Evolutionary conservation across 176 grass and related monocot genomes (phyloP).

Genomic region (Areca catechu): DNA sequence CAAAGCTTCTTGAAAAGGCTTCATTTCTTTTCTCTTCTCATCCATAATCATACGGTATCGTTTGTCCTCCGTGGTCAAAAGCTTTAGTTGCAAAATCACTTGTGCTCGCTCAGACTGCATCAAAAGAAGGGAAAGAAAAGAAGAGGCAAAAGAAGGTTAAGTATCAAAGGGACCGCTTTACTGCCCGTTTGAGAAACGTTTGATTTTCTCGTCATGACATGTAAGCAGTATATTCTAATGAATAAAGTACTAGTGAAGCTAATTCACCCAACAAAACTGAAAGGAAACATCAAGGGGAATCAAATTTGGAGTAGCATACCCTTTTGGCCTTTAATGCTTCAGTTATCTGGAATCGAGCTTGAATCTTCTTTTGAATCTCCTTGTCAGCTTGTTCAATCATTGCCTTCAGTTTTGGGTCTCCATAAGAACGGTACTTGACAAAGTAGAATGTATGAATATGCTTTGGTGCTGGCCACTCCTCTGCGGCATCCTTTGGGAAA

Average conservation of each 20-base stretch:
- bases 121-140: background rate
- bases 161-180: too few species aligned
- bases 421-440: constrained; percentile 48
- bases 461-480: constrained; percentile 74
- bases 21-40: constrained; percentile 75
- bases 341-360: constrained; percentile 39
- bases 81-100: constrained; percentile 58
- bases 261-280: too few species aligned
- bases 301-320: constrained; percentile 31
- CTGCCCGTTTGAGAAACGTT: too few species aligned
- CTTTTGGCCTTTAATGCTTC: constrained; percentile 65
- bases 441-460: constrained; percentile 64
- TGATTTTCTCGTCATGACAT: too few species aligned
- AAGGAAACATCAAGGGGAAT: too few species aligned
- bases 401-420: constrained; percentile 73
- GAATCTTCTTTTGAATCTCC: constrained; percentile 71
- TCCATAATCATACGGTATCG: constrained; percentile 52
- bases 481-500: constrained; percentile 51
- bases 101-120: constrained; percentile 51
- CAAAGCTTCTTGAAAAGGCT: constrained; percentile 63
- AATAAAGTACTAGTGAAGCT: too few species aligned
- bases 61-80: constrained; percentile 58
- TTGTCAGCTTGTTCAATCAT: constrained; percentile 81
- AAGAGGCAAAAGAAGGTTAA: background rate
- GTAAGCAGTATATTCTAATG: too few species aligned